phyloP scores from a whole-genome alignment of 768 basidiomycete species.

The Termitomyces sp. region DNA sequence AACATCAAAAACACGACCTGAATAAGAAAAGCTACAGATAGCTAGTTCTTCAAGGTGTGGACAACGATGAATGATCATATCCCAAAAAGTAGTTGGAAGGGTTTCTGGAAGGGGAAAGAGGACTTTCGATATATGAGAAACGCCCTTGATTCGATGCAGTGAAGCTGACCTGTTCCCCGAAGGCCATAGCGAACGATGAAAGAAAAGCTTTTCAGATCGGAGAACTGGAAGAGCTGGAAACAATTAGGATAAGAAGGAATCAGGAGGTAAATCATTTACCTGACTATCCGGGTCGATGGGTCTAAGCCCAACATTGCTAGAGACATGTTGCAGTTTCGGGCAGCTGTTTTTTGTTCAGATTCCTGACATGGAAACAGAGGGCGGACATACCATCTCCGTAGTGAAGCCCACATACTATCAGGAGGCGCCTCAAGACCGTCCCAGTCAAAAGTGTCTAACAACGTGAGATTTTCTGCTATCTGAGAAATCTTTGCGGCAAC shows the following conservation, averaged over 20 bases:
- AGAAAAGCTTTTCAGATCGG: constrained; percentile 38
- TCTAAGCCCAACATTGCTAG: constrained; percentile 35
- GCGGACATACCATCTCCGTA: constrained; percentile 30
- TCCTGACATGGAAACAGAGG: neutral
- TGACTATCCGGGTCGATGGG: constrained; percentile 29
- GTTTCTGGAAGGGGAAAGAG: constrained; percentile 32
- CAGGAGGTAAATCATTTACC: constrained; percentile 7
- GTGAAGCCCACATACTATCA: constrained; percentile 35
- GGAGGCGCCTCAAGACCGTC: constrained; percentile 42
- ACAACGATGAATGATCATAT: constrained; percentile 40
- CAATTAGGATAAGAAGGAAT: neutral
- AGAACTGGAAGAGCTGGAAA: constrained; percentile 35
- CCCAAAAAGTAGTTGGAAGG: constrained; percentile 39
- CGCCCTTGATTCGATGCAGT: neutral
- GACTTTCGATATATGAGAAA: constrained; percentile 19
- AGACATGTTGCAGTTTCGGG: constrained; percentile 36
- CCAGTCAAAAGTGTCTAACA: constrained; percentile 44
- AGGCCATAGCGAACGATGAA: constrained; percentile 42
- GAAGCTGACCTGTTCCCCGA: constrained; percentile 26
- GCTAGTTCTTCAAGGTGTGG: constrained; percentile 44
- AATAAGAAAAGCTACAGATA: constrained; percentile 45
- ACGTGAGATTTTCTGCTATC: constrained; percentile 26
- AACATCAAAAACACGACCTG: constrained; percentile 38
- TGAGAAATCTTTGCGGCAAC: constrained; percentile 29
- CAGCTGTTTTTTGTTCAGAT: constrained; percentile 24